Conservation (phyloP, 2,329 filamentous ascomycete genomes). For the Aspergillus pseudotamarii region DNA sequence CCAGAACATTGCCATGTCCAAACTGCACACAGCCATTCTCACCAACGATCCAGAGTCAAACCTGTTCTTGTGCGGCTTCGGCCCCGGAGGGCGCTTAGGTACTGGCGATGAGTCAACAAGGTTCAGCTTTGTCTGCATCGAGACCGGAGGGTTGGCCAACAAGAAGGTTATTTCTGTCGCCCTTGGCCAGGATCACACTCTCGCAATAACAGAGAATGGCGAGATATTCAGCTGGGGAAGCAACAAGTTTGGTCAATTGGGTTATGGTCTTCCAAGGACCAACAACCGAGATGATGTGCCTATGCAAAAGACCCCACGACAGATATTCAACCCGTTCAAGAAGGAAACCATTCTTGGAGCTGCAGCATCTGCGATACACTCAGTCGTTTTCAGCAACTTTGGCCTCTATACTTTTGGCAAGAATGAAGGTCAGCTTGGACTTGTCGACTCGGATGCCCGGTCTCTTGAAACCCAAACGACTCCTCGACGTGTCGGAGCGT, state of each 20-base stretch:
- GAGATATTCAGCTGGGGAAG: constrained; percentile 94
- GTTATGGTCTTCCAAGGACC: constrained; percentile 71
- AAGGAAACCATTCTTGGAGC: constrained; percentile 79
- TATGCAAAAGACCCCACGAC: constrained; percentile 77
- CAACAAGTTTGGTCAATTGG: constrained; percentile 82
- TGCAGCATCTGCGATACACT: constrained; percentile 88
- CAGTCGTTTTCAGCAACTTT: constrained; percentile 78
- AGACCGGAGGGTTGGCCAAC: constrained; percentile 70
- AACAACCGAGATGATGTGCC: constrained; percentile 76
- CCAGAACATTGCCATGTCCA: constrained; percentile 83
- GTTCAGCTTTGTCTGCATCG: constrained; percentile 82
- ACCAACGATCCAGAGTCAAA: constrained; percentile 88
- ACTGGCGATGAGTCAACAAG: constrained; percentile 87
- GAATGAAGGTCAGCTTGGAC: constrained; percentile 88
- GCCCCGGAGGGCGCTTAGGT: constrained; percentile 84
- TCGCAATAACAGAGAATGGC: constrained; percentile 83
- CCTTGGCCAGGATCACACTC: constrained; percentile 86
- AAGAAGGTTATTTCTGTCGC: constrained; percentile 77
- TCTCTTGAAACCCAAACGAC: constrained; percentile 81
- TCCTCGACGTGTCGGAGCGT: constrained; percentile 85
- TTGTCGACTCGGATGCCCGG: constrained; percentile 92
- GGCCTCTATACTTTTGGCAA: constrained; percentile 93
- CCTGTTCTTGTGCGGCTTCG: constrained; percentile 89
- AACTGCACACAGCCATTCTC: constrained; percentile 85
- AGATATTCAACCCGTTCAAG: constrained; percentile 89